Evolutionary conservation across 306 rosid species (phyloP), one percentile per base, ranked within the genome.

Genomic region (Mucuna pruriens): DNA sequence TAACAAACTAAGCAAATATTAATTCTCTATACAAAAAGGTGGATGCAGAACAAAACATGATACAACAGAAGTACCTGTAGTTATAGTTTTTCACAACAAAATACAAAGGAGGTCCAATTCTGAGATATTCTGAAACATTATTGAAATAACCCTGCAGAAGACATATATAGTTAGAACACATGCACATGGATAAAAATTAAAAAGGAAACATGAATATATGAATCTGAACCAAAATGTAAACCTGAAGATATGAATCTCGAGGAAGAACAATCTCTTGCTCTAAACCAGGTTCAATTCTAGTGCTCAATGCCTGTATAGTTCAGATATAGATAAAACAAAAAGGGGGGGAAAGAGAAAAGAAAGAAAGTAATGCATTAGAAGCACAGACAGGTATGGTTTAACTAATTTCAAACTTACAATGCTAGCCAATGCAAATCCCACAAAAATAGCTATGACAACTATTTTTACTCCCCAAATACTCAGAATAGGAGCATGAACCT

Each of bases 251-350:
- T 25, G 99, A 95, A 69, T 95, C 98, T 81, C 87, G 90, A 75
- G 99, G 98, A 75, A 95, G 98, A 85, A 95, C 98, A 84, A 92
- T 92, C 81, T 93, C 82, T 85, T 95, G 99, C 85, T 95, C 99
- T 80, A 95, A 88, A 84, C 98, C 99, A 72, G 99, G 96, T 79
- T 95, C 91, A 88, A 95, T 87, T 84, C 99, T 90, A 40, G 97
- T 92, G 86, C 96, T 90, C 73, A 95, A 78, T 71, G 99, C 98
- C 99, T 95, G 65, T 7, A 45, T 75, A 51, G 75, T 81, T 74
- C 33, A 33, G 81, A 61, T 66, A 33, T 83, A 64, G 71, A 17
- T 78, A 83, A 71, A 83, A 60, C 19, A 74, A 74, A 11, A 22
- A 7, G 62, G 33, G 69, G 17, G 15, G 8, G 25, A 63, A 55